Base-by-base conservation (phyloP, 257 asterid species). In the Solanum piurae region DNA sequence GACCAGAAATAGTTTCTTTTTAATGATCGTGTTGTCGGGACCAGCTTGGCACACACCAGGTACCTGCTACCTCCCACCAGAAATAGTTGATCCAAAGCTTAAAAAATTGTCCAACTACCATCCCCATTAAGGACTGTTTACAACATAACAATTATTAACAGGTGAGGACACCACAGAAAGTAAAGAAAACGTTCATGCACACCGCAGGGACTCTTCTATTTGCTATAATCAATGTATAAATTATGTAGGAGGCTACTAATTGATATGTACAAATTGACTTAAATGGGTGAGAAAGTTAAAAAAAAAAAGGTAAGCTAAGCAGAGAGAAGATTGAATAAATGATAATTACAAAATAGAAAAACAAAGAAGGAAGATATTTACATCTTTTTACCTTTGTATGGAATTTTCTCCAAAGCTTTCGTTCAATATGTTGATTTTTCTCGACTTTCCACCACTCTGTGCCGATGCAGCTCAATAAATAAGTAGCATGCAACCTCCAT, bases 371-470 rank as follows among this genome's bases (percentile, higher is more conserved):
- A 44, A 79, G 79, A 92, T 95, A 95, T 95, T 89, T 93, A 95
- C 98, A 94, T 37, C 69, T 91, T 91, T 90, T 91, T 88, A 92
- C 95, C 95, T 95, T 90, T 90, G 90, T 76, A 94, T 90, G 90
- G 88, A 93, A 90, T 90, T 92, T 92, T 94, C 88, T 92, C 91
- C 93, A 42, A 90, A 89, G 94, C 95, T 95, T 92, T 95, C 91
- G 29, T 89, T 36, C 79, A 89, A 88, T 74, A 83, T 84, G 66
- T 38, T 89, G 84, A 86, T 86, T 90, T 80, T 76, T 90, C 90
- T 87, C 86, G 83, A 83, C 83, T 73, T 55, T 58, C 83, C 88
- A 91, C 86, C 87, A 86, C 89, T 91, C 88, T 89, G 10, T 52
- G 89, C 80, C 29, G 89, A 87, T 93, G 93, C 91, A 95, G 92